Evolutionary conservation across 2,329 filamentous ascomycete genomes (phyloP).

Genomic region (Ophiostoma perfectum): DNA sequence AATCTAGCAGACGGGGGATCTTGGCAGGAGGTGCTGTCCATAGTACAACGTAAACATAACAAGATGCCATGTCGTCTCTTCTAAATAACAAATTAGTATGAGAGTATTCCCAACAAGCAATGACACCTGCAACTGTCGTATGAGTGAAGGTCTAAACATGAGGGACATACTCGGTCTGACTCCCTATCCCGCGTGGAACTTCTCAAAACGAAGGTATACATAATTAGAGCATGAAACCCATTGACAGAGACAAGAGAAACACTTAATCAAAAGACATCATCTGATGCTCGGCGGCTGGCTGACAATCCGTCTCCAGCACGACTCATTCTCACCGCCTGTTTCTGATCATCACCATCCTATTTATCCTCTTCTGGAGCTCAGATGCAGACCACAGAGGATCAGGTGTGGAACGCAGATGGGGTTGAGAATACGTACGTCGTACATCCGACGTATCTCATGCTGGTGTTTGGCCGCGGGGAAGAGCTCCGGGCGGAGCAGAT

Average conservation of each 20-base stretch:
- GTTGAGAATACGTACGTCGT: neutral
- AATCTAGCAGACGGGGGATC: too few relatives aligned
- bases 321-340: slow-evolving; percentile 20
- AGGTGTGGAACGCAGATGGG: neutral
- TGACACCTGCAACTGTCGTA: too few relatives aligned
- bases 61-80: too few relatives aligned
- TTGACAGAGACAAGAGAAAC: neutral
- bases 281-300: neutral
- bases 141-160: too few relatives aligned
- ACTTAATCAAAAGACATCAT: neutral
- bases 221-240: too few relatives aligned
- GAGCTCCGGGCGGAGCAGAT: slow-evolving; percentile 17
- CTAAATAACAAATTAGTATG: too few relatives aligned
- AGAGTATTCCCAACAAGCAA: too few relatives aligned
- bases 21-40: too few relatives aligned
- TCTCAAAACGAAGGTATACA: too few relatives aligned
- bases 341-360: neutral
- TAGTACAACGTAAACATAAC: too few relatives aligned
- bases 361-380: neutral
- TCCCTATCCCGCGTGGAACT: too few relatives aligned
- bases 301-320: neutral
- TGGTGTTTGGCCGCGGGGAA: slow-evolving; percentile 18
- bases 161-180: too few relatives aligned
- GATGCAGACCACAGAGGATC: neutral
- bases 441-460: neutral